A percentile compares a stretch with the other conserved stretches of the same genome.
phyloP scores from a whole-genome alignment of 2,329 filamentous ascomycete genomes.

The Curvularia sp. region DNA sequence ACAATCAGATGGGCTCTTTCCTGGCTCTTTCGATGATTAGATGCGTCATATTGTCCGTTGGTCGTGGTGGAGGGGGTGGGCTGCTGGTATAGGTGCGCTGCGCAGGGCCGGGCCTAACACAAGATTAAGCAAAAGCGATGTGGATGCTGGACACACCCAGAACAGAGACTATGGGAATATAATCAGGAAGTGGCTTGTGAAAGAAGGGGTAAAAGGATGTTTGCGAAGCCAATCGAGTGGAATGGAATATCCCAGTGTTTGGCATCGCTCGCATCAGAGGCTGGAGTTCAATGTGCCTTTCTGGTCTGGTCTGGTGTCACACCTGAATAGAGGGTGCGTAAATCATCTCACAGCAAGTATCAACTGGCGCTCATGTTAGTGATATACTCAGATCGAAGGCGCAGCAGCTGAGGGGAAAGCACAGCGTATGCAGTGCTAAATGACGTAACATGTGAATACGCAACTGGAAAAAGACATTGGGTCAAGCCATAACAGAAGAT shows the following conservation, averaged over 20 bases:
- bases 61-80: constrained; percentile 1
- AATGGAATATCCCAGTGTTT: not conserved
- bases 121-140: not conserved
- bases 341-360: not conserved
- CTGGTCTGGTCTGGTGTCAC: not conserved
- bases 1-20: constrained; percentile 12
- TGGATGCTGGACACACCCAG: not conserved
- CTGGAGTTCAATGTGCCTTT: not conserved
- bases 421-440: constrained; percentile 5
- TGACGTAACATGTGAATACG: constrained; percentile 14
- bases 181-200: not conserved
- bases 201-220: not conserved
- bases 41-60: not conserved
- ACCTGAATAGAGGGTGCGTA: not conserved
- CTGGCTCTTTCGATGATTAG: not conserved
- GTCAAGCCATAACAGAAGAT: not conserved
- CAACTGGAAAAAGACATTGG: not conserved
- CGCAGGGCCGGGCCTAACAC: not conserved
- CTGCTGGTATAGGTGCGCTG: constrained; percentile 5
- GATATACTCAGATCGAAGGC: not conserved
- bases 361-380: not conserved
- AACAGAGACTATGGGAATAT: not conserved
- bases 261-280: not conserved
- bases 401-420: not conserved
- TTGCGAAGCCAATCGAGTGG: not conserved